phyloP scores from a whole-genome alignment of 2,329 filamentous ascomycete species.

The Rhinocladiella similis region DNA sequence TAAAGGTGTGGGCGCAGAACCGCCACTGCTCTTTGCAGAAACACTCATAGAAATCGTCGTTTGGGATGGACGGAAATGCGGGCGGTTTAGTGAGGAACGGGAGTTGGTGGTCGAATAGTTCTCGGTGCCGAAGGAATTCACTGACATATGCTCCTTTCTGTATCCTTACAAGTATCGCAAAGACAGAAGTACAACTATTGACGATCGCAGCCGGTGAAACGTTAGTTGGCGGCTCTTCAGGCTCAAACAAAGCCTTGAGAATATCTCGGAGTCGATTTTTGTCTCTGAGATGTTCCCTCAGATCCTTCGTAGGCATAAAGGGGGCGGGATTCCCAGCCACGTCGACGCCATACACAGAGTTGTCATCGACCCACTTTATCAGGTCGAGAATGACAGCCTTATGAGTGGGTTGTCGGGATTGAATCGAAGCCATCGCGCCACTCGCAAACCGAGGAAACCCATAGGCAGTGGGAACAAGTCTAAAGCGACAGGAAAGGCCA shows the following conservation, averaged over 20 bases:
- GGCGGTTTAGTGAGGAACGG: conserved; percentile 23
- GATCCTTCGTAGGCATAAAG: conserved; percentile 9
- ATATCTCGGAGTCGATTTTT: not conserved
- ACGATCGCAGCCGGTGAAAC: conserved; percentile 2
- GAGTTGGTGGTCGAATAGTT: conserved; percentile 25
- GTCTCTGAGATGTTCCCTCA: conserved; percentile 12
- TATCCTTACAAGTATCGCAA: conserved; percentile 25
- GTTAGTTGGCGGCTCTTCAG: not conserved
- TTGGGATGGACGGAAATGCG: conserved; percentile 22
- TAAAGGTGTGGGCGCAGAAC: conserved; percentile 31
- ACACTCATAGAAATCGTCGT: conserved; percentile 22
- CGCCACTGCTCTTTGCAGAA: conserved; percentile 34
- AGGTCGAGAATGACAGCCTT: not conserved
- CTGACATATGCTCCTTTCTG: conserved; percentile 16
- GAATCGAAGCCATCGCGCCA: not conserved
- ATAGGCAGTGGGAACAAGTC: not conserved
- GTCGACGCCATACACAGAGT: not conserved
- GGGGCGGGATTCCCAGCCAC: too few relatives aligned
- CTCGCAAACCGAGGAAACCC: not conserved
- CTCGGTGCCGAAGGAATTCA: conserved; percentile 16
- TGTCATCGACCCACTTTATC: not conserved
- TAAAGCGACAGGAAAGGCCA: conserved; percentile 33
- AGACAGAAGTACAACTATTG: conserved; percentile 16
- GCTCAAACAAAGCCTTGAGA: not conserved
- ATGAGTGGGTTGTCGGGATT: not conserved